Base-by-base conservation (phyloP, 805 yeast species). In the Candida piceae region DNA sequence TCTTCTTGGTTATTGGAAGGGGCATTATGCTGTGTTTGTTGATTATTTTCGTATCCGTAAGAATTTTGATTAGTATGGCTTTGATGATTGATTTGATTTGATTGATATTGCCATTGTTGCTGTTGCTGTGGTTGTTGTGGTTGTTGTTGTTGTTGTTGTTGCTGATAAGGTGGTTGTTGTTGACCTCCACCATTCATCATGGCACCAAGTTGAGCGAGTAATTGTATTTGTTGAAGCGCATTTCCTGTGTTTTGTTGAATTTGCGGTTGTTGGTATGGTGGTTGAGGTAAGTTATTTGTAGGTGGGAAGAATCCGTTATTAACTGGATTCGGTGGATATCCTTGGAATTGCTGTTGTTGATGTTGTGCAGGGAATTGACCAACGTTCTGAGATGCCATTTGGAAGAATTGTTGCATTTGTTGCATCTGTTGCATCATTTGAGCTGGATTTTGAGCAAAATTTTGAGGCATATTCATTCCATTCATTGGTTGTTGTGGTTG, bases 181-280 rank as follows among this genome's bases (percentile, higher is more conserved):
- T 5, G 18, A 12, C 38, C 31, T 17, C 36, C 35, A 27, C 31
- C 25, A 7, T 31, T 7, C 36, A 33, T 26, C 36, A 33, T 33
- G 7, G 37, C 28, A 17, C 37, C 29, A 7, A 34, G 19, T 18
- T 34, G 32, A 3, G 37, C 31, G 11, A 34, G 20, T n/a, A 28
- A 15, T 21, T 34, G 32, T 29, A 34, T 23, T 18, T 29, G 33
- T 4, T n/a, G 16, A 4, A 31, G 12, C 8, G 42, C 26, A 31
- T 37, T 32, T 34, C 34, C 22, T 39, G 60, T 22, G 54, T 53
- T 12, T 34, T 60, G 57, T 42, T 59, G 57, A 46, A 51, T 41
- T 44, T 52, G 58, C n/a, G 38, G 39, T 39, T 40, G 45, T 12
- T 44, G 52, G 23, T 39, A 40, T 24, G 35, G 47, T 12, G 33